These are phyloP conservation scores for Podila verticillata DNA, from an alignment of 192 early-diverging fungal genomes.

Conservation along the genomic window DNA sequence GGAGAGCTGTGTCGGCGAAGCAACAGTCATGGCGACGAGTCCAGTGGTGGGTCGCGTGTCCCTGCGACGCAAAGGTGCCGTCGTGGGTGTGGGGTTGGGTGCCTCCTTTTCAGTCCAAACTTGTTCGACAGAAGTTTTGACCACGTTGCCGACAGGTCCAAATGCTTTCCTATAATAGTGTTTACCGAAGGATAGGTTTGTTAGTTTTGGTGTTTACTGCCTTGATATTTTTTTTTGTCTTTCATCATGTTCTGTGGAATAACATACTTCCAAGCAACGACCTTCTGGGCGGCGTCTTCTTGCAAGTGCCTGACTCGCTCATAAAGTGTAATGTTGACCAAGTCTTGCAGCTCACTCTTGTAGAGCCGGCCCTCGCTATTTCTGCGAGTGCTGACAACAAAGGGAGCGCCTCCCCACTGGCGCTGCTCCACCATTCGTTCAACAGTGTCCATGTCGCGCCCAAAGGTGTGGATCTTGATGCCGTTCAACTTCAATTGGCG, in stretches of 20 bases:
- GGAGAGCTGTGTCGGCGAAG: background rate
- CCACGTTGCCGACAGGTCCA: background rate
- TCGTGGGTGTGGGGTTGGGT: background rate
- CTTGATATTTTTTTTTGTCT: background rate
- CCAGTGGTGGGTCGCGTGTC: background rate
- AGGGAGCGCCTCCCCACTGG: conserved; percentile 39
- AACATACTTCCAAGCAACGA: conserved; percentile 39
- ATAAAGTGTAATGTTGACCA: conserved; percentile 30
- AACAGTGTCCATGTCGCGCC: conserved; percentile 15
- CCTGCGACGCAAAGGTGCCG: background rate
- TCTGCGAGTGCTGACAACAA: conserved; percentile 32
- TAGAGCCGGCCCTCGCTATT: conserved; percentile 16
- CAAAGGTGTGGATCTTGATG: conserved; percentile 46
- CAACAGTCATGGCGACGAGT: background rate
- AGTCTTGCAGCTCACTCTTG: conserved; percentile 21
- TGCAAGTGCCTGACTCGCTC: conserved; percentile 24
- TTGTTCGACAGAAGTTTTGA: conserved; percentile 7
- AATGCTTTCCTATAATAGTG: conserved; percentile 9
- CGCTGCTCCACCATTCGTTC: conserved; percentile 27
- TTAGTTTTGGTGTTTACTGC: background rate
- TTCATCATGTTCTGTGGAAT: background rate
- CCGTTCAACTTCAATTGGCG: conserved; percentile 41
- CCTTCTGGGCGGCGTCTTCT: conserved; percentile 32
- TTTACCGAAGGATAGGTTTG: background rate
- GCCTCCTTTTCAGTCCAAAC: conserved; percentile 12